Evolutionary conservation across 2,329 filamentous ascomycete genomes (phyloP).

Genomic region (Didymella segeticola): DNA sequence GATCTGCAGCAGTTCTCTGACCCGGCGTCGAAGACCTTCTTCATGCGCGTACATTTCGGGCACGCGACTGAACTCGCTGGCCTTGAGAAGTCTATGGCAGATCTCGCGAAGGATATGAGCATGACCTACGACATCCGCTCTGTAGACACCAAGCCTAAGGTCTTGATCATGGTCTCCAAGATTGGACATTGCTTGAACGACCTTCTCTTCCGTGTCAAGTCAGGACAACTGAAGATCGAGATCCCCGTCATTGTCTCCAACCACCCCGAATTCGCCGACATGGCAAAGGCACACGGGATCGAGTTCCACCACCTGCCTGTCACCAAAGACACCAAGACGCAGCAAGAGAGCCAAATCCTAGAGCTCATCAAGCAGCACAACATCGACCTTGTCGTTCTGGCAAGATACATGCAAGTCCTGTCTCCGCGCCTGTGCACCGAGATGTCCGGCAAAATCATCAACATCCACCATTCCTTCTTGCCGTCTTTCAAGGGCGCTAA

Average conservation of each 20-base stretch:
- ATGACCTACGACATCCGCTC: conserved; percentile 77
- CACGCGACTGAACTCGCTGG: conserved; percentile 57
- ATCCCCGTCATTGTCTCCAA: conserved; percentile 82
- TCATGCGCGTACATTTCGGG: conserved; percentile 87
- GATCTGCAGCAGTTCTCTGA: conserved; percentile 87
- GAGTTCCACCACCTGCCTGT: conserved; percentile 83
- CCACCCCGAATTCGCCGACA: conserved; percentile 73
- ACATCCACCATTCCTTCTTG: conserved; percentile 89
- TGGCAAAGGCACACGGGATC: conserved; percentile 77
- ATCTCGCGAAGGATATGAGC: conserved; percentile 67
- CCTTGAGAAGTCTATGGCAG: conserved; percentile 63
- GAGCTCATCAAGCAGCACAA: conserved; percentile 71
- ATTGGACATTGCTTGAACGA: conserved; percentile 88
- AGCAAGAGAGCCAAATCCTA: conserved; percentile 75
- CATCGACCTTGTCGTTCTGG: conserved; percentile 80
- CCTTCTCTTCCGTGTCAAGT: conserved; percentile 78
- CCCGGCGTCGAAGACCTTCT: conserved; percentile 75
- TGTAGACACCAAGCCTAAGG: conserved; percentile 71
- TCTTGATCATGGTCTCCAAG: conserved; percentile 89
- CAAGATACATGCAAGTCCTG: conserved; percentile 88
- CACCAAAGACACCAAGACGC: conserved; percentile 75
- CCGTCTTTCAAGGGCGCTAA: conserved; percentile 88
- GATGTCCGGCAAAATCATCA: conserved; percentile 89
- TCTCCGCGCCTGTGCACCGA: conserved; percentile 75
- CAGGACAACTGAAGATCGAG: conserved; percentile 75